A percentile compares a stretch with the other conserved stretches of the same genome.
phyloP scores from a whole-genome alignment of 2,329 filamentous ascomycete genomes.

The Ascochyta clinopodiicola region DNA sequence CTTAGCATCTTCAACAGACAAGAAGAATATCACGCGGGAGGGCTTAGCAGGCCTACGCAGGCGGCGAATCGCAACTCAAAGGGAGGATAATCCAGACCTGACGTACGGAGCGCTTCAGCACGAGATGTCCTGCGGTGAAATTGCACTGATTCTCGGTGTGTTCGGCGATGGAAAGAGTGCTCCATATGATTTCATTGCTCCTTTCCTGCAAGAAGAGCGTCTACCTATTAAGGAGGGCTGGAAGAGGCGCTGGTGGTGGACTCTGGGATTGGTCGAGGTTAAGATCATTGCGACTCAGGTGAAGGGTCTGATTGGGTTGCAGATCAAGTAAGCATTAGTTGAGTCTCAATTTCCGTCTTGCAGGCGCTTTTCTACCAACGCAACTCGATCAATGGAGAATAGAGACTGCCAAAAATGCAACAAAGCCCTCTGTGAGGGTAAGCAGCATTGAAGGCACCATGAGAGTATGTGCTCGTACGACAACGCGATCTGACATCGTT shows the following conservation, averaged over 20 bases:
- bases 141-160: slow-evolving; percentile 14
- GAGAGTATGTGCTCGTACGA: no score
- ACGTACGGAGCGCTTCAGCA: slow-evolving; percentile 14
- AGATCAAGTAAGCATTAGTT: background rate
- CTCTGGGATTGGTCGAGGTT: slow-evolving; percentile 13
- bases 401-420: no score
- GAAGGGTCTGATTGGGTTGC: slow-evolving; percentile 7
- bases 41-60: slow-evolving; percentile 4
- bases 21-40: slow-evolving; percentile 2
- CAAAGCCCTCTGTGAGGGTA: no score
- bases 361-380: no score
- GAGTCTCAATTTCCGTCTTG: no score
- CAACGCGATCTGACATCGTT: no score
- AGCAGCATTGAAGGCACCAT: no score
- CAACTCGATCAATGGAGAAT: no score
- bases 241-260: slow-evolving; percentile 19
- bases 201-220: slow-evolving; percentile 14
- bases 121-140: slow-evolving; percentile 13
- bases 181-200: slow-evolving; percentile 1
- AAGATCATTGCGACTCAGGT: slow-evolving; percentile 11
- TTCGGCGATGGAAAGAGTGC: slow-evolving; percentile 14
- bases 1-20: slow-evolving; percentile 2
- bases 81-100: slow-evolving; percentile 5
- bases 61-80: slow-evolving; percentile 11
- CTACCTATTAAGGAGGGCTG: slow-evolving; percentile 20